Conservation (phyloP, 345 rosid genomes). For the Clausena lansium region DNA sequence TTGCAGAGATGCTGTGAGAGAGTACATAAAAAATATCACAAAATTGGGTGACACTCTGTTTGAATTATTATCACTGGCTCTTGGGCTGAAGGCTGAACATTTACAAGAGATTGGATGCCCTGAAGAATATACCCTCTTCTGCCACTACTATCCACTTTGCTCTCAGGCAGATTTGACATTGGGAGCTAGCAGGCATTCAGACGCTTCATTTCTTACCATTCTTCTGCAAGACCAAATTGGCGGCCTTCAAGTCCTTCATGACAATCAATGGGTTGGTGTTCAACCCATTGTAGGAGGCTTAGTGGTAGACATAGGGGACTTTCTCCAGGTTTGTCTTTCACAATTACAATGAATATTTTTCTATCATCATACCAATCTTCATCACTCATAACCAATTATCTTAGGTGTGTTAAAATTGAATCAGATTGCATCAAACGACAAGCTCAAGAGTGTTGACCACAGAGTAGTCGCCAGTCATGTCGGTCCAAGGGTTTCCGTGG, state of each 20-base stretch:
- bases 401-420: background rate
- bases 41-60: too few species aligned
- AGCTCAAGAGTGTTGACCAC: constrained; percentile 45
- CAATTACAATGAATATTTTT: background rate
- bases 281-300: constrained; percentile 10
- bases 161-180: constrained; percentile 18
- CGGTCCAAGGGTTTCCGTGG: constrained; percentile 48
- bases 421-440: constrained; percentile 50
- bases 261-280: constrained; percentile 22
- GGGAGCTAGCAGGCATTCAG: constrained; percentile 17
- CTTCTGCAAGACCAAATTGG: constrained; percentile 20
- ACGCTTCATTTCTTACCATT: constrained; percentile 11
- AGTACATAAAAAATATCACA: background rate
- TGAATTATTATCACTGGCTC: background rate
- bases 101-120: background rate
- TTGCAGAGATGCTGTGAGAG: background rate
- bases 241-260: constrained; percentile 21
- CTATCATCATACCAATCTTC: too few species aligned
- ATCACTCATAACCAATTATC: background rate
- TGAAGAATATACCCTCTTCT: background rate
- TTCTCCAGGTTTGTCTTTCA: background rate
- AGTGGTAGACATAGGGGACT: constrained; percentile 20
- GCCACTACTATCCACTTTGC: constrained; percentile 14
- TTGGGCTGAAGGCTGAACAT: background rate
- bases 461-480: constrained; percentile 36